Conservation (phyloP, 129 eudicot genomes). For the Artemisia annua region DNA sequence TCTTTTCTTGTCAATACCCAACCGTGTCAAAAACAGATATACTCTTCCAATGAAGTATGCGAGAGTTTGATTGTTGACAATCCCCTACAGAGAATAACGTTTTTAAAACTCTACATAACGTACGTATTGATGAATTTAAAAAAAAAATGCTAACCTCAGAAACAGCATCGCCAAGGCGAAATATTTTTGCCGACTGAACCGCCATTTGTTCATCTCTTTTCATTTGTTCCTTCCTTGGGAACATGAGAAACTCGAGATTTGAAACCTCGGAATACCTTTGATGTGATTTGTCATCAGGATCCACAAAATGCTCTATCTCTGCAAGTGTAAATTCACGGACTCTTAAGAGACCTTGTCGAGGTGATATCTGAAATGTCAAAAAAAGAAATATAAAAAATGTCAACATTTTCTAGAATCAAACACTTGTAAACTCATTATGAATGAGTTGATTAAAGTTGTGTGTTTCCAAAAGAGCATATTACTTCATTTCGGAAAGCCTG, state of each 20-base stretch:
- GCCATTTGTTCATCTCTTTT: conserved; percentile 14
- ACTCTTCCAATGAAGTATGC: conserved; percentile 67
- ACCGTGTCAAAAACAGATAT: conserved; percentile 51
- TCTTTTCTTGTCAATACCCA: conserved; percentile 61
- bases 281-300: conserved; percentile 64
- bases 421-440: too few species aligned
- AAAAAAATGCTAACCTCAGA: conserved; percentile 33
- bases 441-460: too few species aligned
- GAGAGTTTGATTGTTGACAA: too few species aligned
- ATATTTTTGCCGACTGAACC: conserved; percentile 14
- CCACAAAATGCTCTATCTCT: conserved; percentile 69
- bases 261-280: conserved; percentile 57
- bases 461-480: conserved; percentile 2
- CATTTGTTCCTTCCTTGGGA: conserved; percentile 43
- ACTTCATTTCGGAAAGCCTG: conserved; percentile 69
- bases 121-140: too few species aligned
- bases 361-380: conserved; percentile 47
- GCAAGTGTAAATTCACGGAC: conserved; percentile 70
- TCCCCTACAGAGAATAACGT: conserved; percentile 33
- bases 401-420: too few species aligned
- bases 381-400: too few species aligned
- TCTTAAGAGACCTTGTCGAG: conserved; percentile 51
- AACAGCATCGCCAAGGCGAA: conserved; percentile 57
- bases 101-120: too few species aligned
- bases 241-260: conserved; percentile 55